Conservation (phyloP, 2,329 filamentous ascomycete species). For the Aspergillus aculeatinus region DNA sequence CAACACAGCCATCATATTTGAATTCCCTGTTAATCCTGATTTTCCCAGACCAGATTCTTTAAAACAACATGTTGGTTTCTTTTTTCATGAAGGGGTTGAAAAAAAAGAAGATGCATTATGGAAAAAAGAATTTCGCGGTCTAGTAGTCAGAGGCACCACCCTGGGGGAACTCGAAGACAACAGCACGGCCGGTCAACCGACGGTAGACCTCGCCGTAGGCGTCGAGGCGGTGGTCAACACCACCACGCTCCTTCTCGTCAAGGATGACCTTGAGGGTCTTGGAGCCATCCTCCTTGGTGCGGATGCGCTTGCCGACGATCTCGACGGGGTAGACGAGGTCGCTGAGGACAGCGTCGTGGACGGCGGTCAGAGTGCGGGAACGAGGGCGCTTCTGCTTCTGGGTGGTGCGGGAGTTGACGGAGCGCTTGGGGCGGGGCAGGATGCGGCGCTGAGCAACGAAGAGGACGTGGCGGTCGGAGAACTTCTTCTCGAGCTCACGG, state of each 20-base stretch:
- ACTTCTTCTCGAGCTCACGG: slow-evolving; percentile 99
- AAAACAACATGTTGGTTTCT: background rate
- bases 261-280: slow-evolving; percentile 99
- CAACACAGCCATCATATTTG: background rate
- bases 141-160: slow-evolving; percentile 77
- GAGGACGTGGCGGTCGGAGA: slow-evolving; percentile 99
- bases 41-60: background rate
- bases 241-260: slow-evolving; percentile 99
- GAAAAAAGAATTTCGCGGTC: slow-evolving; percentile 34
- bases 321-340: slow-evolving; percentile 99
- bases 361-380: slow-evolving; percentile 94
- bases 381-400: slow-evolving; percentile 99
- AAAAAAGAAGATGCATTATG: background rate
- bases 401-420: slow-evolving; percentile 90
- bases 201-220: slow-evolving; percentile 99
- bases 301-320: slow-evolving; percentile 98
- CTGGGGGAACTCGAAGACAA: slow-evolving; percentile 98
- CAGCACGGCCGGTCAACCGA: slow-evolving; percentile 91
- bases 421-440: slow-evolving; percentile 96
- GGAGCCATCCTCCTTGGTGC: slow-evolving; percentile 98
- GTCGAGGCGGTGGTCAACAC: slow-evolving; percentile 98
- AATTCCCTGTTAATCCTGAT: background rate
- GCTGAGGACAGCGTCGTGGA: slow-evolving; percentile 96
- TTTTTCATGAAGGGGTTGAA: background rate
- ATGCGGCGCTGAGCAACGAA: slow-evolving; percentile 99